Evolutionary conservation across 345 rosid genomes (phyloP), one percentile per base, ranked within the genome.

Genomic region (Mallotus nudiflorus): DNA sequence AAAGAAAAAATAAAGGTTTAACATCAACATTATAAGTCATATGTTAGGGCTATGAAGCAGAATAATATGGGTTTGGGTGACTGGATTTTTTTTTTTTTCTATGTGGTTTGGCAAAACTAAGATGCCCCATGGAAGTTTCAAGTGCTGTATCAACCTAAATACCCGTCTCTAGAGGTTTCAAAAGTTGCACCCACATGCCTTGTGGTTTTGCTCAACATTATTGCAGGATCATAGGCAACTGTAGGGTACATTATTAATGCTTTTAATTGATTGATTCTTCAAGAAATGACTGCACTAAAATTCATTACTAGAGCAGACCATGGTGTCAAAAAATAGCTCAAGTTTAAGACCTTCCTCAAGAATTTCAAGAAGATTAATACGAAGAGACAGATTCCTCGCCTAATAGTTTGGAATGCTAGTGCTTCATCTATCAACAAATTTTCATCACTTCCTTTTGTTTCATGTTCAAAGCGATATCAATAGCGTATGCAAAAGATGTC

Each of bases 381-480:
- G 6, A 39, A 4, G 42, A 39, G 42, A 39, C 42, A 39, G 42
- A 39, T 39, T 39, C 42, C 4, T 39, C 42, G 6, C 49, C 9
- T 24, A 0, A 22, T 5, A 3, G 24, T 27, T 40, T 44, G 12
- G 40, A 45, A 31, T 19, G 39, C n/a, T 13, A 18, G 37, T 9
- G 42, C 50, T 58, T 69, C 3, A 27, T 27, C 42, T 24, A 48
- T 31, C 22, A n/a, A n/a, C 9, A 15, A 37, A 19, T 58, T 14
- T 22, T 40, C 28, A 73, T 56, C 67, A 67, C n/a, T 70, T 60
- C 58, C 27, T 42, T 33, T 16, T 20, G 29, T 61, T 75, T 55
- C 48, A 40, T 48, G 33, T 70, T 65, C 70, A 71, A 48, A 37
- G 70, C 37, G 68, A 61, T 65, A 50, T 68, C 29, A 33, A 24